Evolutionary conservation across 176 grass and related monocot genomes (phyloP).

Genomic region (sorghum (Sorghum bicolor)): Sorghum_bicolor_NCBIv3 NC_012871.2:8718501-8719000

Average conservation of each 20-base stretch:
- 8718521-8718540: not conserved
- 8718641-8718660: not conserved
- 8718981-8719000: not conserved
- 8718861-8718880: not conserved
- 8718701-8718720: conserved; percentile 43
- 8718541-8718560: too few species aligned
- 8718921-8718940: not conserved
- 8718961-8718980: not conserved
- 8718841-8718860: not conserved
- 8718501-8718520: not conserved
- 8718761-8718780: conserved; percentile 29
- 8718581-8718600: not conserved
- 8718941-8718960: not conserved
- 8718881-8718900: not conserved
- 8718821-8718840: not conserved
- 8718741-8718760: conserved; percentile 27
- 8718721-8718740: conserved; percentile 48
- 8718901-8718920: not conserved
- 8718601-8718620: not conserved
- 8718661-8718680: conserved; percentile 34
- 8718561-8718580: too few species aligned
- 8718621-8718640: not conserved
- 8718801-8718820: conserved; percentile 5
- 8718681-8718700: conserved; percentile 49
- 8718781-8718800: conserved; percentile 27